Base-by-base conservation (phyloP, 495 filamentous ascomycete genomes). In the Aspergillus leporis region DNA sequence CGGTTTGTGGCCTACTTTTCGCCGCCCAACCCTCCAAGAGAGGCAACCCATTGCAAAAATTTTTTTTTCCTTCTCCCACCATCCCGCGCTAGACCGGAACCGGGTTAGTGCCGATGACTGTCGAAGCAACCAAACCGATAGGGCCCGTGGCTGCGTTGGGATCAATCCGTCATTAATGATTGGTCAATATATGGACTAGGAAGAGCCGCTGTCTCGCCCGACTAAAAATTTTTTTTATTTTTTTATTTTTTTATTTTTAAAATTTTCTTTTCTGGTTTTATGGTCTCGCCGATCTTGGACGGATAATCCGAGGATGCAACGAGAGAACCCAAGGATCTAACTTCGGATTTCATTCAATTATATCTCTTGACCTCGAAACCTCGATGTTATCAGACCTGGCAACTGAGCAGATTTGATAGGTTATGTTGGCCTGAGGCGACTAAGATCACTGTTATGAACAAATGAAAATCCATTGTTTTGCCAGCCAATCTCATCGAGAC, bases 1-100 rank as follows among this genome's bases (percentile, higher is more conserved):
- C 74, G 61, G 62, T 71, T 63, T 75, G 74, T 78, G 73, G 73
- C 65, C 65, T 67, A 68, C 66, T 60, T 69, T 68, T 70, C 60
- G 67, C 65, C 67, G 69, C 66, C 66, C 64, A 55, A 55, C 58
- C 61, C 56, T 49, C 46, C 46, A 51, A 56, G 51, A 43, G 28
- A 56, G 49, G 48, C 47, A 53, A 51, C n/a, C 18, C 9, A 28
- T 40, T 36, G 21, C 46, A 61, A 61, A 62, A 68, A 74, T 62
- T 38, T 60, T 55, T 60, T 64, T 54, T 61, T 41, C 66, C 65
- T 43, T 57, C 48, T 25, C 19, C 36, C 48, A 50, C 41, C 25
- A 59, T 48, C 60, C 56, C 61, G 65, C 58, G 53, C 63, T 65
- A 68, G 47, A 6, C 60, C 66, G 49, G 50, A 66, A 58, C 13